Base-by-base conservation (phyloP, 2,329 filamentous ascomycete species). In the Neobulgaria alba region DNA sequence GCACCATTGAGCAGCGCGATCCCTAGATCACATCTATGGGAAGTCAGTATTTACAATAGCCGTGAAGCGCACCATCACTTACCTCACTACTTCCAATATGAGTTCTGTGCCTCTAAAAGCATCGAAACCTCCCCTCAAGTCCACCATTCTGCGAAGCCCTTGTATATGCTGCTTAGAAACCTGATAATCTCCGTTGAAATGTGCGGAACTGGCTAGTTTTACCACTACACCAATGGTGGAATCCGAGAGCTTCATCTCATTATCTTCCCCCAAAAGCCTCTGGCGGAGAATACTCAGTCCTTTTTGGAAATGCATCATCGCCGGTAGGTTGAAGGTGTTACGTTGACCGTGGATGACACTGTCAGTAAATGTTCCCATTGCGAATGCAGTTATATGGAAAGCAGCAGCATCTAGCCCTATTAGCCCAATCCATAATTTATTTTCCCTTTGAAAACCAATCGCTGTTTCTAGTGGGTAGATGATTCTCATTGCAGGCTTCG, bases 91-190 rank as follows among this genome's bases (percentile, higher is more conserved):
- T 31, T 67, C 62, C 9, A 61, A 49, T 1, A 61, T 30, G 5
- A 66, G 53, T 35, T 63, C 66, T 15, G 49, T 31, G 16, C 60
- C 29, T 4, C 38, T 48, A n/a, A 67, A 60, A 1, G 44, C 48
- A 9, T 12, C 17, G 1, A 65, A 29, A 1, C 63, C 63, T 2
- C 65, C 64, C 36, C 60, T 52, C 20, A 67, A 21, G 14, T 54
- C 43, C 5, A 66, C 54, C 5, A 68, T 63, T 42, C 54, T 62
- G 14, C 53, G 52, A 14, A 67, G 52, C 5, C 64, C 65, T 16
- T 57, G 35, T 39, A 66, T 52, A 39, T 67, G 63, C 9, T 61
- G 53, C 17, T 39, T 50, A 2, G 60, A 56, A 1, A 55, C 43
- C 3, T 52, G 39, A 21, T 38, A 42, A 29, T 66, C 58, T 9